phyloP scores from a whole-genome alignment of 73 alveolate genomes.

The Paramecium tetraurelia region DNA sequence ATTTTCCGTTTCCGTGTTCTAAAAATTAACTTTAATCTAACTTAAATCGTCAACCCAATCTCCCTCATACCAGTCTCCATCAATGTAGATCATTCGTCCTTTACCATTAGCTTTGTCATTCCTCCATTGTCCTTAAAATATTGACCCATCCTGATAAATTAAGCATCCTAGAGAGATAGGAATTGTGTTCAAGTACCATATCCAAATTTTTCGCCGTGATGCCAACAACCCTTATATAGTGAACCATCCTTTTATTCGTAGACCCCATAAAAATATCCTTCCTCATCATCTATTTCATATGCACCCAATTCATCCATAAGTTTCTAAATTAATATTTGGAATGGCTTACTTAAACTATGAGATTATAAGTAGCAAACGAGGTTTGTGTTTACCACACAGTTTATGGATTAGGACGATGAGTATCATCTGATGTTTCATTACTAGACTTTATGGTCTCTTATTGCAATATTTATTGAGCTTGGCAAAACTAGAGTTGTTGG shows the following conservation, averaged over 20 bases:
- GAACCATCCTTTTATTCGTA: constrained; percentile 60
- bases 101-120: constrained; percentile 59
- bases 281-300: constrained; percentile 35
- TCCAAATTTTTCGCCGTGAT: constrained; percentile 65
- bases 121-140: constrained; percentile 59
- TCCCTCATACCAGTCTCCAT: constrained; percentile 68
- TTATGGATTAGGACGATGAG: neutral
- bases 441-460: neutral
- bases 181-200: neutral
- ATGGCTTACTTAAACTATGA: neutral
- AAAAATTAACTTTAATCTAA: neutral
- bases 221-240: constrained; percentile 67
- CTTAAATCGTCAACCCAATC: constrained; percentile 65
- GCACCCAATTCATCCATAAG: neutral
- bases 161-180: constrained; percentile 24
- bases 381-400: neutral
- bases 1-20: constrained; percentile 68
- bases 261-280: constrained; percentile 44
- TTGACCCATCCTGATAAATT: constrained; percentile 58
- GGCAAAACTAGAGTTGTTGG: neutral
- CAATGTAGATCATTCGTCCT: constrained; percentile 60
- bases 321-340: neutral
- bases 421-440: neutral
- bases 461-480: neutral
- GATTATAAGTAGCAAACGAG: neutral